Evolutionary conservation across 257 asterid genomes (phyloP), one percentile per base, ranked within the genome.

Genomic region (Przewalskia tangutica): DNA sequence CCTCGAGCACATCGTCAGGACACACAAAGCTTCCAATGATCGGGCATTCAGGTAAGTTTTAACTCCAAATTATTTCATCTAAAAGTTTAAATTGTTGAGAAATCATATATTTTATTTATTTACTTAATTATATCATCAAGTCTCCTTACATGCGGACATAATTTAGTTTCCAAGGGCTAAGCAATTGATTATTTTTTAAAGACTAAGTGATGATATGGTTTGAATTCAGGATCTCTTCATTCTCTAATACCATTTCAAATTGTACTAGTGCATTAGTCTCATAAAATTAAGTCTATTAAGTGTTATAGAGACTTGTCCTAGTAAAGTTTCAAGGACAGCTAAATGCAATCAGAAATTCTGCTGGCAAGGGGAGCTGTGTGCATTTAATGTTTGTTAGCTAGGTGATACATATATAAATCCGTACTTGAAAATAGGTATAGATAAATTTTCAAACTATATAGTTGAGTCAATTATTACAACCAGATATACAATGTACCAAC

Each of bases 21-120:
- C 98, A 4, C 98, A 96, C 76, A 96, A 96, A 82, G 99, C 97
- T 5, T 96, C 99, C 36, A 97, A 96, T 84, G 92, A 93, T 82
- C 97, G 97, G 32, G 92, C 97, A 85, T 96, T 96, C 83, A 88
- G 98, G 98, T 94, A 81, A 36, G 81, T 44, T 1, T 82, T 67
- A 8, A 20, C 65, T 2, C 13, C 4, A 6, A 13, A 36, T 13
- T 20, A 66, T 66, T 16, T 58, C 12, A 58, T 18, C 4, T 60
- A 60, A 55, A 18, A 13, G 2, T 11, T 51, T 51, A 4, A 51
- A 14, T 9, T 2, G 14, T 50, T 50, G 4, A 9, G 10, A 46
- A 2, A 16, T 55, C 0, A 16, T 53, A 17, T 55, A 6, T 55
- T 27, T 17, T 55, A 16, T 55, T 56, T 7, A 9, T 2, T 1